Base-by-base conservation (phyloP, 202 grass and related monocot species). In the Carex sylvatica region DNA sequence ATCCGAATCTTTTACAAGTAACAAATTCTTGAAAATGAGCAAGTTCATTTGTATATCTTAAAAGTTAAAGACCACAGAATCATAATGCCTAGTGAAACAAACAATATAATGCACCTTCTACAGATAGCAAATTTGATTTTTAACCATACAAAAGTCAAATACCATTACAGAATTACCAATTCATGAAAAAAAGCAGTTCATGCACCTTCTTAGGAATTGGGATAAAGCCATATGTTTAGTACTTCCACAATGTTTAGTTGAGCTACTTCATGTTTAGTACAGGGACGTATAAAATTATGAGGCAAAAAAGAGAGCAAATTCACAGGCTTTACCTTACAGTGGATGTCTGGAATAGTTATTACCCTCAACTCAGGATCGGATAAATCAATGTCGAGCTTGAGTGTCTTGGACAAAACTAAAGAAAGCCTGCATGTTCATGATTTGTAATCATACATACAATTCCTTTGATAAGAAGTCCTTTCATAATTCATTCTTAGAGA, bases 341-440 rank as follows among this genome's bases (percentile, higher is more conserved):
- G 86, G 73, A 74, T 83, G 67, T 93, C 91, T 8, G 87, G 59
- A 77, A 97, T 88, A 52, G 2, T 23, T 85, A 59, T 2, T 73
- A 97, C 77, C 71, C 81, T 15, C 85, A 90, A 55, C 5, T 31
- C 51, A 76, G 85, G 52, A n/a, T 31, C 58, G 3, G 83, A 69
- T 23, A 97, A 83, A 77, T 97, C 81, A 78, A 84, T 65, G 81
- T 86, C 64, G 35, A 92, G 56, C 86, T 81, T 97, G 60, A 86
- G 82, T 24, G 89, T 94, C 60, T 92, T 94, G 16, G 94, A 97
- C 23, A 97, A 80, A 80, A 92, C 89, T 65, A 97, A 90, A 78
- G 77, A 66, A 89, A 97, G 83, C 88, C 89, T 97, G 91, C 63
- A 86, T 86, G 59, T 38, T 73, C 54, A 66, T 9, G 28, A 65